Evolutionary conservation across 2,329 filamentous ascomycete genomes (phyloP).

Genomic region (Cryphonectria parasitica): DNA sequence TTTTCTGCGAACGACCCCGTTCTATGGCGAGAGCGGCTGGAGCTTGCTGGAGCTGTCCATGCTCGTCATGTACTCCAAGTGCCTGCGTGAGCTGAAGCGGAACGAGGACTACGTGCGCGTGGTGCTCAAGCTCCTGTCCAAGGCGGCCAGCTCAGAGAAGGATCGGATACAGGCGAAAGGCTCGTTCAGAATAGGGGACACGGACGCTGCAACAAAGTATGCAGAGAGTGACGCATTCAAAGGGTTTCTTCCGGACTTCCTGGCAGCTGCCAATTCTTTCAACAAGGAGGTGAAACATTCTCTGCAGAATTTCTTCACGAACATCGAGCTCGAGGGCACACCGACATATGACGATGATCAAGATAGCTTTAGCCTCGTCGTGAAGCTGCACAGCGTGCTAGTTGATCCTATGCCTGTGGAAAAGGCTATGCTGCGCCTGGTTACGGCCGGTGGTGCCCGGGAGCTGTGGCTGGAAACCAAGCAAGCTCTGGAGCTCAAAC

Average conservation of each 20-base stretch:
- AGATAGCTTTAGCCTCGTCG: constrained; percentile 74
- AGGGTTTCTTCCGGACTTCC: constrained; percentile 53
- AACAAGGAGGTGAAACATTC: constrained; percentile 67
- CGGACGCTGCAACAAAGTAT: constrained; percentile 32
- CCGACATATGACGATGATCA: constrained; percentile 70
- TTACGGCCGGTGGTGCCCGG: constrained; percentile 58
- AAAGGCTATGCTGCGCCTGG: constrained; percentile 65
- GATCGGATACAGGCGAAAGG: constrained; percentile 49
- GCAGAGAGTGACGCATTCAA: constrained; percentile 46
- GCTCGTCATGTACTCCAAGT: constrained; percentile 83
- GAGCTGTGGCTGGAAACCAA: constrained; percentile 52
- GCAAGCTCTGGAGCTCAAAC: constrained; percentile 51
- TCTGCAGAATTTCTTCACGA: constrained; percentile 73
- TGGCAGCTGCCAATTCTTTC: constrained; percentile 49
- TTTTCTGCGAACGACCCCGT: constrained; percentile 77
- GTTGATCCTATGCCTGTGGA: constrained; percentile 71
- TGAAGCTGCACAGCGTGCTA: constrained; percentile 74
- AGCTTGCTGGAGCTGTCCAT: constrained; percentile 78
- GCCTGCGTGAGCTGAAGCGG: constrained; percentile 75
- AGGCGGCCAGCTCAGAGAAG: constrained; percentile 61
- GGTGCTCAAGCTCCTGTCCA: constrained; percentile 73
- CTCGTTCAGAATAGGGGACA: constrained; percentile 38
- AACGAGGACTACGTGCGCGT: constrained; percentile 80
- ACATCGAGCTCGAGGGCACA: constrained; percentile 68
- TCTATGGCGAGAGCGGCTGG: constrained; percentile 81